Percentiles rank a stretch among this genome's conserved stretches.
Evolutionary conservation across 805 yeast species (phyloP).

Genomic region (Hanseniaspora occidentalis): DNA sequence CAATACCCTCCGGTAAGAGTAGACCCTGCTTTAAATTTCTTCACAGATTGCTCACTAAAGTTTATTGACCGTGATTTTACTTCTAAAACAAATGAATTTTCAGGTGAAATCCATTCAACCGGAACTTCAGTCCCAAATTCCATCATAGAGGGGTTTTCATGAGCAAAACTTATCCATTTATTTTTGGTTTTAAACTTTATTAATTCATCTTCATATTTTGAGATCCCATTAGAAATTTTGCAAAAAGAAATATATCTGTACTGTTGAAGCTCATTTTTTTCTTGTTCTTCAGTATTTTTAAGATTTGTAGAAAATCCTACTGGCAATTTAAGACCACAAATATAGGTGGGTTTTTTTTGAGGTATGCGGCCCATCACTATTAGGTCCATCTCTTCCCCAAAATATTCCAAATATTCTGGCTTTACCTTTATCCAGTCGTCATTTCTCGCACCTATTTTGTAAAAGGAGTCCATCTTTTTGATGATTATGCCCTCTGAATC

Average conservation of each 20-base stretch:
- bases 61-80: constrained; percentile 71
- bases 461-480: constrained; percentile 47
- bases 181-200: constrained; percentile 46
- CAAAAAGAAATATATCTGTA: constrained; percentile 52
- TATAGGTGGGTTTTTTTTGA: constrained; percentile 54
- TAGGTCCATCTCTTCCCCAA: constrained; percentile 78
- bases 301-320: no score
- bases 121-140: constrained; percentile 54
- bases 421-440: constrained; percentile 79
- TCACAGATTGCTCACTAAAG: constrained; percentile 28
- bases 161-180: constrained; percentile 42
- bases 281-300: no score
- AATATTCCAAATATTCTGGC: constrained; percentile 78
- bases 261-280: constrained; percentile 6
- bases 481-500: constrained; percentile 77
- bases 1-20: constrained; percentile 73
- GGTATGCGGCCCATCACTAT: constrained; percentile 67
- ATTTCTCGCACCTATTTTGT: constrained; percentile 47
- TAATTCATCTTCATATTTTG: constrained; percentile 43
- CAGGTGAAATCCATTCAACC: constrained; percentile 68
- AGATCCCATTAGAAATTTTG: constrained; percentile 75
- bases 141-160: constrained; percentile 31
- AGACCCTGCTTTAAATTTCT: constrained; percentile 46
- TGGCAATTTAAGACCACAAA: constrained; percentile 55
- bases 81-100: constrained; percentile 65